phyloP scores from a whole-genome alignment of 2,329 filamentous ascomycete genomes.

The Pseudogymnoascus sp. region DNA sequence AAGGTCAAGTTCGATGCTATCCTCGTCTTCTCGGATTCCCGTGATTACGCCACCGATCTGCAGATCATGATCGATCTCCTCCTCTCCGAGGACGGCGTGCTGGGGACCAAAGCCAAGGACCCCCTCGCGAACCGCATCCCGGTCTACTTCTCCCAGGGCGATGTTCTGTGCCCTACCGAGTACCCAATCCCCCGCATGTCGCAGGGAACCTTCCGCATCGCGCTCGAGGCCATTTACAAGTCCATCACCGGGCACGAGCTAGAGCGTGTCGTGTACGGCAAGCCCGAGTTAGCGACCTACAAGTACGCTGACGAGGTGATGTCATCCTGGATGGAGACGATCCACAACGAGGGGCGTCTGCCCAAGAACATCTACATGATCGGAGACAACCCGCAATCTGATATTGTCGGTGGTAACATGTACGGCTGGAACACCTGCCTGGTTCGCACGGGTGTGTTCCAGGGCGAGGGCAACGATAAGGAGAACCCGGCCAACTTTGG shows the following conservation, averaged over 20 bases:
- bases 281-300: constrained; percentile 68
- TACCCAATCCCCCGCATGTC: constrained; percentile 61
- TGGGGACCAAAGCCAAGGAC: constrained; percentile 57
- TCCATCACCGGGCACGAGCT: constrained; percentile 60
- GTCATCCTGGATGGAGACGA: constrained; percentile 63
- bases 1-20: constrained; percentile 66
- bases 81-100: constrained; percentile 56
- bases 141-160: constrained; percentile 64
- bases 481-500: constrained; percentile 71
- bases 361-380: constrained; percentile 69
- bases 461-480: constrained; percentile 66
- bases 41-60: constrained; percentile 67
- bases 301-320: constrained; percentile 70
- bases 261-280: constrained; percentile 68
- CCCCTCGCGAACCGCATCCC: constrained; percentile 58
- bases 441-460: constrained; percentile 70
- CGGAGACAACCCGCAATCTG: constrained; percentile 64
- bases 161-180: constrained; percentile 55
- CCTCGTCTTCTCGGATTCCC: constrained; percentile 65
- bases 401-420: constrained; percentile 70
- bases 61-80: constrained; percentile 70
- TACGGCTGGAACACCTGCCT: constrained; percentile 77
- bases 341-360: constrained; percentile 62
- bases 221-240: constrained; percentile 66
- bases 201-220: constrained; percentile 67